phyloP scores from a whole-genome alignment of 163 green algal species.

The Volvox carteri region DNA sequence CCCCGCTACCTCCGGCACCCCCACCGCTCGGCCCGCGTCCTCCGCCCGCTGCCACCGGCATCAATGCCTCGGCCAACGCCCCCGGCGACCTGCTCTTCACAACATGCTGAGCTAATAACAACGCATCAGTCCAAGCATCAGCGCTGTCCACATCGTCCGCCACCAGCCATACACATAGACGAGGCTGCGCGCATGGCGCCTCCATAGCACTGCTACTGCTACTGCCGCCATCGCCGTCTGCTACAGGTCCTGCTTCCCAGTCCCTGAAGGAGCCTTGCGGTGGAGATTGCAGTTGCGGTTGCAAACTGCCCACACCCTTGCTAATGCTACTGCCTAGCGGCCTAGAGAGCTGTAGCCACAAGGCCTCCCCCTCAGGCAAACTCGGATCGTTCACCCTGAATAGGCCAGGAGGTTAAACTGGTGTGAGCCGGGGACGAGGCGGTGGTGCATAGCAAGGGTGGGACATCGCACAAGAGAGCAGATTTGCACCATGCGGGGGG shows the following conservation, averaged over 20 bases:
- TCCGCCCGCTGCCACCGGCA: neutral
- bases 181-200: constrained; percentile 11
- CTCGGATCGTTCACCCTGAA: constrained; percentile 66
- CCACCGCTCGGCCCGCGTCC: neutral
- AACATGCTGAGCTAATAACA: constrained; percentile 68
- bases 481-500: no score
- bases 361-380: constrained; percentile 71
- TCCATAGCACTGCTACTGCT: neutral
- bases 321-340: constrained; percentile 14
- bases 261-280: neutral
- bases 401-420: no score
- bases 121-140: constrained; percentile 85
- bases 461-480: no score
- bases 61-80: constrained; percentile 62
- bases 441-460: no score
- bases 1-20: neutral
- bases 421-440: no score
- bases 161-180: constrained; percentile 75
- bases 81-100: constrained; percentile 28
- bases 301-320: neutral
- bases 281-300: no score
- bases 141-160: constrained; percentile 75
- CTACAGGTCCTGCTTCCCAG: no score
- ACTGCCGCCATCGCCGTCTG: neutral
- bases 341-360: constrained; percentile 68